Percentiles rank a stretch among this genome's conserved stretches.
These are phyloP conservation scores for Citropsis articulata DNA, from an alignment of 345 rosid species.

Conservation along the genomic window DNA sequence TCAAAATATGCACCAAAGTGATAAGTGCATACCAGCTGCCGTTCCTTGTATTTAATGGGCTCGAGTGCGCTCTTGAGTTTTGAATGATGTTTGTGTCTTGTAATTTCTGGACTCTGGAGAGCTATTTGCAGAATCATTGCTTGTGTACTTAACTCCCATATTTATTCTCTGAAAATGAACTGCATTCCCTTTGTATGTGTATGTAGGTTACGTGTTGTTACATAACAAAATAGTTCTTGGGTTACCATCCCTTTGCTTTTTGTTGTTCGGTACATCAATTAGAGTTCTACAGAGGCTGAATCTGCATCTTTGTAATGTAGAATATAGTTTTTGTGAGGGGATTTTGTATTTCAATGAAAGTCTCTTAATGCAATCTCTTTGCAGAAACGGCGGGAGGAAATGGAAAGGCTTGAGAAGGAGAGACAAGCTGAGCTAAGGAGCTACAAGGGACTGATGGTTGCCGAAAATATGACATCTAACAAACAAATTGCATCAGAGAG, in stretches of 20 bases:
- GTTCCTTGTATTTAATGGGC: neutral
- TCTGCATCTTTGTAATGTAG: neutral
- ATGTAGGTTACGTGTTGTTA: neutral
- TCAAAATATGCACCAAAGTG: neutral
- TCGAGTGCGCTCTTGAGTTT: neutral
- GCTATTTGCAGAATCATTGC: neutral
- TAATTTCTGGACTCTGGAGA: neutral
- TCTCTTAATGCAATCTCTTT: neutral
- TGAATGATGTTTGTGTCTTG: neutral
- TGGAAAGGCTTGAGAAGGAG: slow-evolving; percentile 90
- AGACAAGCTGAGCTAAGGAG: slow-evolving; percentile 88
- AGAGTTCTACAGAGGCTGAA: neutral
- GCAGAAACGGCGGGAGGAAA: slow-evolving; percentile 91
- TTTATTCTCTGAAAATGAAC: neutral
- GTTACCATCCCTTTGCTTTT: neutral
- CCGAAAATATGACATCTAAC: slow-evolving; percentile 95
- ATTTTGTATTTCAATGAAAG: neutral
- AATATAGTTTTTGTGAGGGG: neutral
- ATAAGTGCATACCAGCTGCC: neutral
- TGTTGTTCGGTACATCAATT: neutral
- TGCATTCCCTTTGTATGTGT: neutral
- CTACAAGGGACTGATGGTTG: slow-evolving; percentile 95
- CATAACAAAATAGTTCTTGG: neutral
- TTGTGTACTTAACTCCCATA: neutral
- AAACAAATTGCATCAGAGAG: slow-evolving; percentile 76